phyloP scores from a whole-genome alignment of 768 basidiomycete genomes.

The Russula earlei region DNA sequence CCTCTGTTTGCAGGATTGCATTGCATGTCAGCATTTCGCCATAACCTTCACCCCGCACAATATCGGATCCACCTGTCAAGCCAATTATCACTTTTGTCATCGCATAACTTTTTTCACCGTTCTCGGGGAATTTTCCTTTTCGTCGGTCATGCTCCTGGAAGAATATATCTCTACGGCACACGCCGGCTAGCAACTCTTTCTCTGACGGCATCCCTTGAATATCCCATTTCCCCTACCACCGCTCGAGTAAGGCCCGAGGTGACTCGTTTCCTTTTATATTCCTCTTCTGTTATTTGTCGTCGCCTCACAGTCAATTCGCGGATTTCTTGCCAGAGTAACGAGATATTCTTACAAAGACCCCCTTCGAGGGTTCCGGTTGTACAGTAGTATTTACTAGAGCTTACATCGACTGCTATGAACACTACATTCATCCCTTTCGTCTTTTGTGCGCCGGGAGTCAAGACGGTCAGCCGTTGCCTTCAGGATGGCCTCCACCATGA shows the following conservation, averaged over 20 bases:
- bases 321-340: conserved; percentile 21
- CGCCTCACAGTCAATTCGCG: conserved; percentile 15
- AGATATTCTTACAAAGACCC: conserved; percentile 18
- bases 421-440: neutral
- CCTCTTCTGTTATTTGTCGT: conserved; percentile 8
- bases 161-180: conserved; percentile 7
- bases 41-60: conserved; percentile 1
- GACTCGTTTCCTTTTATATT: conserved; percentile 18
- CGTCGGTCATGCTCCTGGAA: conserved; percentile 12
- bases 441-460: neutral
- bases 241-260: neutral
- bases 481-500: neutral
- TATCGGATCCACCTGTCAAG: conserved; percentile 6
- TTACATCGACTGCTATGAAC: conserved; percentile 18
- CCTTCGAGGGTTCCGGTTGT: conserved; percentile 11
- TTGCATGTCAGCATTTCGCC: conserved; percentile 11
- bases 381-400: conserved; percentile 19
- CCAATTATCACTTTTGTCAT: conserved; percentile 13
- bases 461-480: neutral
- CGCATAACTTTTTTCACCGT: conserved; percentile 4
- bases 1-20: conserved; percentile 2
- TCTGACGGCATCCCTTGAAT: neutral
- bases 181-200: neutral
- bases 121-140: conserved; percentile 1
- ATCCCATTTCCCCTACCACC: neutral